Evolutionary conservation across 1,284 basidiomycete genomes (phyloP).

Genomic region (Entoloma clypeatum): DNA sequence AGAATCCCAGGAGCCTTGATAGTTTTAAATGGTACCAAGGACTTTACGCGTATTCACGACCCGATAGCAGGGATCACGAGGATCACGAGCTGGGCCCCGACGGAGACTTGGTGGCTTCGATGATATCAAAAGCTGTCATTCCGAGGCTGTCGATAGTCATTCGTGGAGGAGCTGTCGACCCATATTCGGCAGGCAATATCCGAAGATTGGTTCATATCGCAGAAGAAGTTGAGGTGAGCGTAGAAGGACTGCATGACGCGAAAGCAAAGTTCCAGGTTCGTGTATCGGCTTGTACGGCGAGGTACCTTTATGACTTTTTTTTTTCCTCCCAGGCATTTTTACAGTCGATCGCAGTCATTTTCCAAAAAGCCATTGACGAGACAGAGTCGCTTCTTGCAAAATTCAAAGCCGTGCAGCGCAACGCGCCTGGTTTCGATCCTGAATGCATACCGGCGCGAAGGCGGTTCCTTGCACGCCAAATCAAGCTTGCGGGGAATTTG

Average conservation of each 20-base stretch:
- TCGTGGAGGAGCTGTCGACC: constrained; percentile 74
- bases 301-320: constrained; percentile 6
- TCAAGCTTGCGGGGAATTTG: constrained; percentile 74
- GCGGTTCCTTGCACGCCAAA: constrained; percentile 63
- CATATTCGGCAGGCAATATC: constrained; percentile 71
- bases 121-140: constrained; percentile 81
- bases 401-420: constrained; percentile 32
- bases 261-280: constrained; percentile 71
- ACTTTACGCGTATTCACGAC: constrained; percentile 76
- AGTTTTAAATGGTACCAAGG: constrained; percentile 81
- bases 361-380: constrained; percentile 52
- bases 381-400: constrained; percentile 44
- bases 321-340: constrained; percentile 51
- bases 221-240: constrained; percentile 78
- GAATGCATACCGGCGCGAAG: constrained; percentile 69
- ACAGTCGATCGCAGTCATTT: constrained; percentile 57
- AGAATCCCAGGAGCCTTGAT: constrained; percentile 65
- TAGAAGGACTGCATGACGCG: constrained; percentile 67
- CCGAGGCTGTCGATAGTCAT: constrained; percentile 73
- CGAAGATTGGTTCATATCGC: constrained; percentile 66
- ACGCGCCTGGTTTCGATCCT: constrained; percentile 69
- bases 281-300: constrained; percentile 9
- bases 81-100: constrained; percentile 71
- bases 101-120: constrained; percentile 84
- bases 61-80: constrained; percentile 42